A percentile compares a stretch with the other conserved stretches of the same genome.
Evolutionary conservation across 805 yeast species (phyloP).

Genomic region (Wickerhamomyces bovis): DNA sequence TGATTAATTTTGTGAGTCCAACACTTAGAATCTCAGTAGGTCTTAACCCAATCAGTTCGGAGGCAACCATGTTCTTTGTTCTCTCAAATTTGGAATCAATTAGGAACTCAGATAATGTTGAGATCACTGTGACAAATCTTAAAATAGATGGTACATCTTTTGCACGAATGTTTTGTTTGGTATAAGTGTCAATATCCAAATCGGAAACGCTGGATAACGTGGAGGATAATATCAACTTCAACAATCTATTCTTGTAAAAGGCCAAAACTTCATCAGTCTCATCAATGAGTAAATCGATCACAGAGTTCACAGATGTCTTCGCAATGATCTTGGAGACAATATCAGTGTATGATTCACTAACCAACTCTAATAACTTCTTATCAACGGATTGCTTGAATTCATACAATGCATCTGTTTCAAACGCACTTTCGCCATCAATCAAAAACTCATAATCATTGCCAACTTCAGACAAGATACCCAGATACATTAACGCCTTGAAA

Average conservation of each 20-base stretch:
- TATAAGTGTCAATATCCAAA: conserved; percentile 26
- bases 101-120: conserved; percentile 31
- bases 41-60: conserved; percentile 56
- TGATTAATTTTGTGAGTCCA: conserved; percentile 42
- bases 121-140: conserved; percentile 27
- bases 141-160: conserved; percentile 23
- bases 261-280: conserved; percentile 5
- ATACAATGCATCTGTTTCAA: background rate
- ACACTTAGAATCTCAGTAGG: conserved; percentile 33
- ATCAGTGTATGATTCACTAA: conserved; percentile 16
- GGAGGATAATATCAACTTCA: conserved; percentile 26
- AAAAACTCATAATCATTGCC: conserved; percentile 34
- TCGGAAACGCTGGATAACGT: conserved; percentile 16
- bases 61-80: conserved; percentile 52
- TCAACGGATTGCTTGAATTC: background rate
- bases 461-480: conserved; percentile 32
- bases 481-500: conserved; percentile 16
- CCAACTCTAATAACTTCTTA: background rate
- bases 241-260: conserved; percentile 31
- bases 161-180: conserved; percentile 31
- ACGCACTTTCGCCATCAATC: conserved; percentile 3
- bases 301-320: conserved; percentile 11
- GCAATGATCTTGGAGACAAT: conserved; percentile 12
- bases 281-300: conserved; percentile 1
- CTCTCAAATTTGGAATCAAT: conserved; percentile 38